Conservation (phyloP, 2,329 filamentous ascomycete genomes). For the Alternaria brassicicola region DNA sequence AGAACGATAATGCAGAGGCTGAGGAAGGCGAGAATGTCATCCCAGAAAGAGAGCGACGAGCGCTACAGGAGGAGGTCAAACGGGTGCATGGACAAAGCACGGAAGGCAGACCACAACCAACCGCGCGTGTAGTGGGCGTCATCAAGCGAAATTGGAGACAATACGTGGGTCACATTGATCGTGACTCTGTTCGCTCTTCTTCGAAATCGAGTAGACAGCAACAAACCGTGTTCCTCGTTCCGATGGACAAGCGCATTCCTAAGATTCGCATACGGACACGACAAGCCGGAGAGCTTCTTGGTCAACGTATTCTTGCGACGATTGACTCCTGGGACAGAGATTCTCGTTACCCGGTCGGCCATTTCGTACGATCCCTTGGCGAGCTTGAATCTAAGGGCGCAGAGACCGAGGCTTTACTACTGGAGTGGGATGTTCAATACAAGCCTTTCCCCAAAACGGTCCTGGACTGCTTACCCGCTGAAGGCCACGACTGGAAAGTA, state of each 20-base stretch:
- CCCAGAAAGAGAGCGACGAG: slow-evolving; percentile 84
- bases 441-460: slow-evolving; percentile 95
- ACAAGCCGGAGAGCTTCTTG: slow-evolving; percentile 85
- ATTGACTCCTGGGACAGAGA: slow-evolving; percentile 96
- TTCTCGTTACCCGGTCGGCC: slow-evolving; percentile 88
- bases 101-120: slow-evolving; percentile 84
- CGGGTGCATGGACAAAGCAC: slow-evolving; percentile 76
- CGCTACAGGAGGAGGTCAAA: slow-evolving; percentile 89
- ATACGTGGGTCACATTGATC: slow-evolving; percentile 94
- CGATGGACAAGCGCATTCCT: slow-evolving; percentile 97
- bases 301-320: slow-evolving; percentile 88
- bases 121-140: slow-evolving; percentile 87
- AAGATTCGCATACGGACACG: slow-evolving; percentile 93
- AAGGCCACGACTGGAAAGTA: slow-evolving; percentile 94
- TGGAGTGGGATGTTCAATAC: slow-evolving; percentile 98
- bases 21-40: slow-evolving; percentile 76
- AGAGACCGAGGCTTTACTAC: slow-evolving; percentile 89
- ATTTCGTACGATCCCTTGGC: slow-evolving; percentile 90
- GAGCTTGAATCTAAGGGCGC: slow-evolving; percentile 97
- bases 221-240: slow-evolving; percentile 91
- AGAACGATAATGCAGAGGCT: slow-evolving; percentile 89
- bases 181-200: slow-evolving; percentile 76
- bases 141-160: slow-evolving; percentile 97
- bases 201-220: slow-evolving; percentile 80
- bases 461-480: slow-evolving; percentile 85